A percentile compares a stretch with the other conserved stretches of the same genome.
Evolutionary conservation across 2,329 filamentous ascomycete genomes (phyloP).

Genomic region (Lecanicillium sp.): DNA sequence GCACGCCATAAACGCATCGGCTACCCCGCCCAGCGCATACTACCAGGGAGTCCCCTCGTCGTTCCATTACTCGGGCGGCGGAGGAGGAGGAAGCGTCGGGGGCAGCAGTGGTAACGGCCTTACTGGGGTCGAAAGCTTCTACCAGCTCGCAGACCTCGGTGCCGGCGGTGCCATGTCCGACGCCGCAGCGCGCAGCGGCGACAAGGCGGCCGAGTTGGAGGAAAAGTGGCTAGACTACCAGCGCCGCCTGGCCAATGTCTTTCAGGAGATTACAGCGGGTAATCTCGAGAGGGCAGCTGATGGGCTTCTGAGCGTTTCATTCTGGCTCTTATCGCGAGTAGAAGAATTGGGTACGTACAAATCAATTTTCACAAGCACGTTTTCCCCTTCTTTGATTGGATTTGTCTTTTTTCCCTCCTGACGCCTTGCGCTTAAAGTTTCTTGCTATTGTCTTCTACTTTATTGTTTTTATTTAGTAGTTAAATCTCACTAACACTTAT

Average conservation of each 20-base stretch:
- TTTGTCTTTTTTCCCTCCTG: background rate
- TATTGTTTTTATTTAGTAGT: background rate
- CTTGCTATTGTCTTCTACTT: background rate
- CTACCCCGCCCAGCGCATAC: conserved; percentile 51
- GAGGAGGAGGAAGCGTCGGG: background rate
- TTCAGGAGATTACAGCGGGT: conserved; percentile 59
- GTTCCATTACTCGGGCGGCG: background rate
- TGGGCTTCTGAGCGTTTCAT: conserved; percentile 46
- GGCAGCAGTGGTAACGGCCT: conserved; percentile 3
- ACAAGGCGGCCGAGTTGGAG: conserved; percentile 50
- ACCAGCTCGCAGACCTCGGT: background rate
- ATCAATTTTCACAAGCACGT: too few species aligned
- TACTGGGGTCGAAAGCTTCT: conserved; percentile 3
- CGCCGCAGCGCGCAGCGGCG: conserved; percentile 51
- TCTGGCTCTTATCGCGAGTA: conserved; percentile 51
- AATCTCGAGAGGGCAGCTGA: conserved; percentile 45
- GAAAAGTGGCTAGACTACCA: conserved; percentile 65
- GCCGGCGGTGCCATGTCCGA: conserved; percentile 23
- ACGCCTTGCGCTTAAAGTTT: background rate
- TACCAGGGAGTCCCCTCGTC: conserved; percentile 36
- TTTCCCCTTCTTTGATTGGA: background rate
- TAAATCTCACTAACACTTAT: background rate
- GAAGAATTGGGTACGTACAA: conserved; percentile 49
- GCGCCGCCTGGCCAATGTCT: conserved; percentile 57
- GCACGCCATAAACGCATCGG: background rate